Evolutionary conservation across 2,329 filamentous ascomycete genomes (phyloP).

Genomic region (Clathrospora elynae): DNA sequence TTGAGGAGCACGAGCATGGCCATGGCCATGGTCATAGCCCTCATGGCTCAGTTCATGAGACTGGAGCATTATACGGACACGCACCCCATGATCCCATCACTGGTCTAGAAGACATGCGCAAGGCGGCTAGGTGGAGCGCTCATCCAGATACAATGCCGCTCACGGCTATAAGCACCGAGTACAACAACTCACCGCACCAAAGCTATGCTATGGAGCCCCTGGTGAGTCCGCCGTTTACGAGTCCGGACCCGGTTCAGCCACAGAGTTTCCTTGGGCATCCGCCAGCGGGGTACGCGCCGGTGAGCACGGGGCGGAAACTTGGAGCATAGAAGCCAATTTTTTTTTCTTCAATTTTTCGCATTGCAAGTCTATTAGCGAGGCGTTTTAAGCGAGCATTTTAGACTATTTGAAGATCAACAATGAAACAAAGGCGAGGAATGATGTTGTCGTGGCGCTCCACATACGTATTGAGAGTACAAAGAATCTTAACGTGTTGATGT

Average conservation of each 20-base stretch:
- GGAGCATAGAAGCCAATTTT: conserved; percentile 12
- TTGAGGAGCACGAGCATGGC: conserved; percentile 34
- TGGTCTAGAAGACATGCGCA: conserved; percentile 2
- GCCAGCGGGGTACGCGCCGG: conserved; percentile 9
- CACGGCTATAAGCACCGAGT: conserved; percentile 21
- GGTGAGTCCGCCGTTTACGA: conserved; percentile 24
- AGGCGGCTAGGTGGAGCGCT: conserved; percentile 12
- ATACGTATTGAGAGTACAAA: too few relatives aligned
- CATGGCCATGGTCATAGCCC: conserved; percentile 21
- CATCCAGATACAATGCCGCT: conserved; percentile 11
- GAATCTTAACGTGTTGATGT: too few relatives aligned
- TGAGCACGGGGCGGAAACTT: conserved; percentile 23
- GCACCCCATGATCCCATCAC: conserved; percentile 1
- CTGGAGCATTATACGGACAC: conserved; percentile 1
- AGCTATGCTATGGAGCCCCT: conserved; percentile 26
- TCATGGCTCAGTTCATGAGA: conserved; percentile 22
- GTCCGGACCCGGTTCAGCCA: conserved; percentile 15
- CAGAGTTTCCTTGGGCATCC: too few relatives aligned
- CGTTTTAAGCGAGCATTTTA: too few relatives aligned
- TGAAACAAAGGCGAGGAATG: too few relatives aligned
- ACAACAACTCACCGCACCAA: conserved; percentile 20
- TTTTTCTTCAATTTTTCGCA: background rate
- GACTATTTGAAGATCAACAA: too few relatives aligned
- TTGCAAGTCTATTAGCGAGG: too few relatives aligned
- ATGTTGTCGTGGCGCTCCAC: too few relatives aligned